Base-by-base conservation (phyloP, 352 stramenopile genomes). In the Elongisporangium prolatum region DNA sequence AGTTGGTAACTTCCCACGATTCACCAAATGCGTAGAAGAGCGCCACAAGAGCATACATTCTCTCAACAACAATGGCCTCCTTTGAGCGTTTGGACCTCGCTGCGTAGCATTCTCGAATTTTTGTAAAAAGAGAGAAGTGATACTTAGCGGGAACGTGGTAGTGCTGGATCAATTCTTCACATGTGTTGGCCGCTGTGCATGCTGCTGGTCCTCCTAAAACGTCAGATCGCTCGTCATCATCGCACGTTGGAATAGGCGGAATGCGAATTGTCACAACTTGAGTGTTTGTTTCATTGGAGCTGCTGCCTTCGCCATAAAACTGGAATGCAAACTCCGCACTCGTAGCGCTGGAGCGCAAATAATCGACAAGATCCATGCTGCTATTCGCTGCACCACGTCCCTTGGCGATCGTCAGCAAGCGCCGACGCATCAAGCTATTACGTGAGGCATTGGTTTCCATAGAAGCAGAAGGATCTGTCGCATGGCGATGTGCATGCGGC, bases 21-120 rank as follows among this genome's bases (percentile, higher is more conserved):
- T 94, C 84, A 52, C 77, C 82, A 40, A 91, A 92, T 6, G 84
- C 69, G 22, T 85, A 86, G 62, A 93, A 94, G 25, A 96, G 70
- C 21, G 72, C 80, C 24, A 92, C 38, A 16, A 94, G 54, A 34
- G 84, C 79, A 47, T 91, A 62, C 38, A 96, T 50, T 38, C 78
- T 74, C 56, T 92, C 79, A n/a, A 94, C 61, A 9, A 90, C 68
- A 28, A 77, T 62, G 50, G 69, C 71, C 65, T 94, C 86, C 0
- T 72, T 66, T 0, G 69, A 53, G 14, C 59, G 48, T 17, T 56
- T 60, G 34, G 64, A 80, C 1, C 64, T 65, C 14, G 71, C 60
- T n/a, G 74, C 60, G 18, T 75, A 77, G 38, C 61, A 74, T 2
- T 64, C 67, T 21, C 83, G 79, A 50, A 93, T 83, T 47, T 86